Evolutionary conservation across 163 green algal genomes (phyloP), one percentile per base, ranked within the genome.

Genomic region (Chloroidium sp.): DNA sequence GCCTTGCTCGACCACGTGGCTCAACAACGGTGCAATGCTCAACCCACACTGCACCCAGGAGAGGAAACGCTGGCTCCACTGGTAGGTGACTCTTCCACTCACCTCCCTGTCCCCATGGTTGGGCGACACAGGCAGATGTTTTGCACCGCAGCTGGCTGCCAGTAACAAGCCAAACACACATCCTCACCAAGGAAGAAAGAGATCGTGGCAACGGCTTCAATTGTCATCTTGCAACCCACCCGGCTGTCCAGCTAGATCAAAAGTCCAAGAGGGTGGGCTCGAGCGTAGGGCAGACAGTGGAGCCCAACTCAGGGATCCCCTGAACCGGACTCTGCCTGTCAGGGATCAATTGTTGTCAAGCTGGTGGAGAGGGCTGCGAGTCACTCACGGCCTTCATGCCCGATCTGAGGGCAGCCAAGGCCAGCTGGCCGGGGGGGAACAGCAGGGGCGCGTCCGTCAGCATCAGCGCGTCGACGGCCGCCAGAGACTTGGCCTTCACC

Each of bases 401-500:
- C 4, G 81, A 88, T 12, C 90, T 84, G 76, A 95, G 76, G 14
- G 91, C 92, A 4, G 92, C 89, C n/a, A 93, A 81, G 59, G 90
- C 93, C 14, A 97, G 80, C 67, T 88, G 83, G 2, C 90, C 91
- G 36, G 93, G 93, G 2, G 89, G 74, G 69, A 90, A 88, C 78
- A 94, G 79, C 84, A 97, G 85, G 4, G 90, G 91, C 12, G 92
- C 91, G 74, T 96, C 92, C 4, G 85, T 92, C 10, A 93, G 84
- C 86, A 95, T 82, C 62, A 96, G 85, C 8, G 85, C 83, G 79
- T 94, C 92, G 3, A 90, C 69, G 0, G 90, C 88, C 1, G 68
- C 78, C 1, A 81, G 75, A 0, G 88, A 86, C 8, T 69, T 79
- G 0, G 8, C 59, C 2, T 74, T 62, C 0, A 81, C 89, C 62